phyloP scores from a whole-genome alignment of 2,329 filamentous ascomycete genomes.

The Colletotrichum theobromicola region DNA sequence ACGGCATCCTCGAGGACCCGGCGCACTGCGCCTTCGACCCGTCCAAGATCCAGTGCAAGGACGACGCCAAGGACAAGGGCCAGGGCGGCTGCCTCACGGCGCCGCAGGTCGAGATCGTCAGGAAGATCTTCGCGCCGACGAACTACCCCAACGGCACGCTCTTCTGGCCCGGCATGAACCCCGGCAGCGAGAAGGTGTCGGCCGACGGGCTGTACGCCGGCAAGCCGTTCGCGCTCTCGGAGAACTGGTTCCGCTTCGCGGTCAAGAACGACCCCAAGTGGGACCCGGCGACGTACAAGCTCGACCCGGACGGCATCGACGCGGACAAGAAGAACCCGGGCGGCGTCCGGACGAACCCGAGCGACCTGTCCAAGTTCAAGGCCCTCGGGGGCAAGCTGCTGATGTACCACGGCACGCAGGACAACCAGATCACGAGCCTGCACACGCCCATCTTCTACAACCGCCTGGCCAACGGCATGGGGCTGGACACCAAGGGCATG shows the following conservation, averaged over 20 bases:
- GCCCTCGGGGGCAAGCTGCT: constrained; percentile 48
- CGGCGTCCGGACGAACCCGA: constrained; percentile 40
- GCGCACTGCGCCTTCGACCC: constrained; percentile 40
- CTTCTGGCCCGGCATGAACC: constrained; percentile 51
- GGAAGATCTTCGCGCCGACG: constrained; percentile 32
- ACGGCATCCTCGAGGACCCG: constrained; percentile 51
- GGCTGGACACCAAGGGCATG: constrained; percentile 34
- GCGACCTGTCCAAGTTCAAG: constrained; percentile 43
- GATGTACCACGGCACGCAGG: constrained; percentile 50
- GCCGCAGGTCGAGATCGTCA: constrained; percentile 42
- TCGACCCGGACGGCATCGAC: constrained; percentile 38
- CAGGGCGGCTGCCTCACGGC: constrained; percentile 37
- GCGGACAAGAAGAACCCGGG: constrained; percentile 37
- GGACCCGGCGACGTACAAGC: constrained; percentile 35
- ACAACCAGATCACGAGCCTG: constrained; percentile 46
- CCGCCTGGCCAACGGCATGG: constrained; percentile 49
- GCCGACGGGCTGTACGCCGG: constrained; percentile 50
- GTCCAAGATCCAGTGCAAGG: background rate
- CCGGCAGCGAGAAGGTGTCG: constrained; percentile 45
- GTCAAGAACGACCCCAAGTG: constrained; percentile 44
- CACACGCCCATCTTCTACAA: constrained; percentile 55
- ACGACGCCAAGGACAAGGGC: constrained; percentile 14
- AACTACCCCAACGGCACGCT: constrained; percentile 34
- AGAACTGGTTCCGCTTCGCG: constrained; percentile 43
- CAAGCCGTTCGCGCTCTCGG: constrained; percentile 27